A percentile compares a stretch with the other conserved stretches of the same genome.
These are phyloP conservation scores for Diaporthe humulicola DNA, from an alignment of 2,329 filamentous ascomycete species.

Conservation along the genomic window DNA sequence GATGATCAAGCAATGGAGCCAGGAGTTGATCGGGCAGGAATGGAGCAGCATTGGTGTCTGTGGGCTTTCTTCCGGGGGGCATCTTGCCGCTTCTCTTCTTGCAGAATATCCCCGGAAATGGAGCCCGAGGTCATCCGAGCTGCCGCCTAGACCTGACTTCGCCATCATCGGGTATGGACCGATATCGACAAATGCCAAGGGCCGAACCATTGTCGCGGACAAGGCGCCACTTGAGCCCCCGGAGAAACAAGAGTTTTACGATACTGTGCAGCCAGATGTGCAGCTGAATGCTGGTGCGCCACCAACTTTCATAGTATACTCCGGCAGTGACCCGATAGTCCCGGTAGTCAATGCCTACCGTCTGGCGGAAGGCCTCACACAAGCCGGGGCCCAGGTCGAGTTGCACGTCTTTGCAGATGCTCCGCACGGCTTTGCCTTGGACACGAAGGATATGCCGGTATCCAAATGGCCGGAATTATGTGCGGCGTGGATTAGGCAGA, in stretches of 20 bases:
- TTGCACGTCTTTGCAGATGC: constrained; percentile 18
- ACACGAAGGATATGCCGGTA: not conserved
- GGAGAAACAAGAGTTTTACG: constrained; percentile 19
- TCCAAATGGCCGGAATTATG: constrained; percentile 6
- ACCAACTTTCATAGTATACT: constrained; percentile 14
- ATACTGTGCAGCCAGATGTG: not conserved
- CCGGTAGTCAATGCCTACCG: constrained; percentile 12
- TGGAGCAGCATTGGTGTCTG: not conserved
- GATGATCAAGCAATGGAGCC: not conserved
- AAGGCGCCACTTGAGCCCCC: constrained; percentile 3
- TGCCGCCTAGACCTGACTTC: not conserved
- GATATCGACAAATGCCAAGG: constrained; percentile 9
- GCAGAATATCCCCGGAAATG: not conserved
- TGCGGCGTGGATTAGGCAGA: not conserved
- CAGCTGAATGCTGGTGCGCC: not conserved
- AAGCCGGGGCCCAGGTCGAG: not conserved
- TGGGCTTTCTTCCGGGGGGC: not conserved
- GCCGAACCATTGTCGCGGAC: not conserved
- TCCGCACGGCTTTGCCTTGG: constrained; percentile 15
- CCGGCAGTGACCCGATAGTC: constrained; percentile 4
- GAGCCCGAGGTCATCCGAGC: not conserved
- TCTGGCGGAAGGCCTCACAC: not conserved
- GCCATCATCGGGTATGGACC: not conserved
- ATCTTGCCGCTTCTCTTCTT: constrained; percentile 10
- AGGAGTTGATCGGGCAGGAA: not conserved